Conservation (phyloP, 345 rosid species). For the Stellera chamaejasme region DNA sequence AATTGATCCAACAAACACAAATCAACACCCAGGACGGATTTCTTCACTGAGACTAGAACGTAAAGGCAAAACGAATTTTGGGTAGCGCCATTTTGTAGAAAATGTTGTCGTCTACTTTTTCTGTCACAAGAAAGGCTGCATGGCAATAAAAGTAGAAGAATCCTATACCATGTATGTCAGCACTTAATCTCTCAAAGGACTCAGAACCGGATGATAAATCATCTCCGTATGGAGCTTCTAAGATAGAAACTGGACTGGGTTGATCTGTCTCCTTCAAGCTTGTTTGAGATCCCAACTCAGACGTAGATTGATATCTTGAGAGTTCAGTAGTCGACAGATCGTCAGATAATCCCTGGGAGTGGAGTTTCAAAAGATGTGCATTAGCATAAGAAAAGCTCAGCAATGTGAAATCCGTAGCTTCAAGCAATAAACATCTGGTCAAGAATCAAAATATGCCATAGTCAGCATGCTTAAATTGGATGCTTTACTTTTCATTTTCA, state of each 20-base stretch:
- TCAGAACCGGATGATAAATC: constrained; percentile 78
- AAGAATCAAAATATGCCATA: background rate
- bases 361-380: constrained; percentile 7
- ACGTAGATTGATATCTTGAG: constrained; percentile 25
- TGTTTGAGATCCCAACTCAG: constrained; percentile 43
- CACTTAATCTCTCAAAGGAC: constrained; percentile 86
- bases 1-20: too few species aligned
- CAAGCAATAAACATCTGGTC: background rate
- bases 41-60: too few species aligned
- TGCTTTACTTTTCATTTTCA: too few species aligned
- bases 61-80: too few species aligned
- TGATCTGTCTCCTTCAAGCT: constrained; percentile 77
- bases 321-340: constrained; percentile 23
- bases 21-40: too few species aligned
- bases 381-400: background rate
- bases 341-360: constrained; percentile 44
- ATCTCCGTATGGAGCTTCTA: constrained; percentile 74
- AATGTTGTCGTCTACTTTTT: too few species aligned
- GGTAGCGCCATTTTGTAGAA: too few species aligned
- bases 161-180: constrained; percentile 78
- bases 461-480: background rate
- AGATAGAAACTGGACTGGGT: constrained; percentile 92
- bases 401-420: background rate
- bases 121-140: too few species aligned
- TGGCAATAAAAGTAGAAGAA: too few species aligned